Base-by-base conservation (phyloP, 2,329 filamentous ascomycete species). In the Pseudogymnoascus verrucosus region DNA sequence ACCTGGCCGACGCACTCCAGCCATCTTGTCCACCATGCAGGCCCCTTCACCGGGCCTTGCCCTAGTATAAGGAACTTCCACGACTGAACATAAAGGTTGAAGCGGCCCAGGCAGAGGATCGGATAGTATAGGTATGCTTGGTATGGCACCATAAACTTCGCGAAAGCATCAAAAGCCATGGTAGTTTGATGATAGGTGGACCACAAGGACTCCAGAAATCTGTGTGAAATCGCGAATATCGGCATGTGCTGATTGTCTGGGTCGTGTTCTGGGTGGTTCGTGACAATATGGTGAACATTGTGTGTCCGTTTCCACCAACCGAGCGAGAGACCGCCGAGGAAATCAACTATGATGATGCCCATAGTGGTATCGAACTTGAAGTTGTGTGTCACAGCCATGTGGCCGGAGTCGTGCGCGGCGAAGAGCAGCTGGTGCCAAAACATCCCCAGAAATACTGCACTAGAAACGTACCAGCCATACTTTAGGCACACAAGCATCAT, bases 221-320 rank as follows among this genome's bases (percentile, higher is more conserved):
- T 86, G 70, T 96, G 91, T 1, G 90, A 92, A 31, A 95, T 85
- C 65, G 91, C 91, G 74, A 97, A 91, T 74, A 96, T 88, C 2
- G 93, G 93, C 76, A 96, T 84, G 74, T 96, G 89, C 74, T 93
- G 86, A 69, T 97, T 98, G 74, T 98, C 93, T 0, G 95, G 93
- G 73, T 98, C 93, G 73, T 98, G 93, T 75, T 97, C 95, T 12
- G 93, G 90, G 47, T 89, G 89, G 75, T 98, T 98, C 16, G 95
- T 98, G 62, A 98, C 89, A 69, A 98, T 92, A 72, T 98, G 93
- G 74, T 98, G 93, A 7, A 97, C 92, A 72, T 98, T 98, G 76
- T 98, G 93, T 74, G 87, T 97, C 66, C 86, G 84, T 77, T 98
- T 98, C 93, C 95, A 99, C 95, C 95, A 99, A 51, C 93, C 91